Percentiles rank a stretch among this genome's conserved stretches.
Conservation (phyloP, 441 rosid genomes). For the Populus hybrid region DNA sequence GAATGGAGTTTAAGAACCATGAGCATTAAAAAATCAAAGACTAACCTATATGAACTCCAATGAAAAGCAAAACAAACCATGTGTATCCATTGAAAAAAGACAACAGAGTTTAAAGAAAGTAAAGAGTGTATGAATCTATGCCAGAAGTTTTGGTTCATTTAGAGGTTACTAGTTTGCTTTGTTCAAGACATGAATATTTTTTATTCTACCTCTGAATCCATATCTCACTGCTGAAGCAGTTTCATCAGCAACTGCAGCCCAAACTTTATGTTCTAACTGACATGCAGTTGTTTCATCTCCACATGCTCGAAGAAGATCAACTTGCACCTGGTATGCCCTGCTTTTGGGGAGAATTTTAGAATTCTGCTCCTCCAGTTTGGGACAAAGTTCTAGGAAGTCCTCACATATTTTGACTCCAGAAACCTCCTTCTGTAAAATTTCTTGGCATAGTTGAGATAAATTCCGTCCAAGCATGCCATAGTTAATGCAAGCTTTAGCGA, state of each 20-base stretch:
- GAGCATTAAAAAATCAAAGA: background rate
- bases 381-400: constrained; percentile 64
- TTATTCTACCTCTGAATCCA: constrained; percentile 67
- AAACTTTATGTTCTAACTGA: constrained; percentile 65
- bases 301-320: constrained; percentile 86
- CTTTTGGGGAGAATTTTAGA: constrained; percentile 83
- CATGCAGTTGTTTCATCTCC: constrained; percentile 54
- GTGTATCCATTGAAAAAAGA: background rate
- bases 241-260: constrained; percentile 96
- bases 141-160: background rate
- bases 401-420: constrained; percentile 65
- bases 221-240: constrained; percentile 94
- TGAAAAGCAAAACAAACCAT: background rate
- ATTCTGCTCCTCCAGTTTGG: constrained; percentile 71
- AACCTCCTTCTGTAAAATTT: constrained; percentile 67
- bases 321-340: constrained; percentile 86
- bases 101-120: background rate
- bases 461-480: constrained; percentile 90
- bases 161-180: background rate
- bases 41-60: constrained; percentile 1
- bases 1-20: constrained; percentile 5
- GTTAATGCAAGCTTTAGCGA: constrained; percentile 80
- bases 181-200: background rate
- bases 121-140: background rate
- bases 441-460: constrained; percentile 74